These are phyloP conservation scores for Capronia coronata DNA, from an alignment of 2,329 filamentous ascomycete genomes.

Conservation along the genomic window DNA sequence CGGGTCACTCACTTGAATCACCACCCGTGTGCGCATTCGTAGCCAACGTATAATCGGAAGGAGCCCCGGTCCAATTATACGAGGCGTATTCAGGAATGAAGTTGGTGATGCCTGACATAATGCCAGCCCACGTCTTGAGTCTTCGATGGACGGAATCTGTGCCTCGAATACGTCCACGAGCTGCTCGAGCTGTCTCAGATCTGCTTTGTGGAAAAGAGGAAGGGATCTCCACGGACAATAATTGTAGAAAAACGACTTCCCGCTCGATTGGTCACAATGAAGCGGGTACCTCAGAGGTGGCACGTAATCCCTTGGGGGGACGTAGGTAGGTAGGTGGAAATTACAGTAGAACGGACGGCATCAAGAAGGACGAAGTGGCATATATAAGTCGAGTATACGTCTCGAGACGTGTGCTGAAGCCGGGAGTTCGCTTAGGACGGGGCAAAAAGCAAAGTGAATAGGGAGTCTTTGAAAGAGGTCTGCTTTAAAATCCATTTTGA, in stretches of 20 bases:
- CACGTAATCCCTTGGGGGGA: no score
- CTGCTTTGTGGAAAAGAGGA: background rate
- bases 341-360: background rate
- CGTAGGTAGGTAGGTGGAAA: no score
- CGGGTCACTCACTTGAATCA: conserved; percentile 62
- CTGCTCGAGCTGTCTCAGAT: background rate
- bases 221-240: background rate
- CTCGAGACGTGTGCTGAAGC: no score
- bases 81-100: conserved; percentile 41
- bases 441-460: background rate
- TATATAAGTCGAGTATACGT: background rate
- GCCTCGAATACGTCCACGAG: background rate
- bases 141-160: background rate
- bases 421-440: no score
- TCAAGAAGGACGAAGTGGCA: background rate
- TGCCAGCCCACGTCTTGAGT: background rate
- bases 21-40: conserved; percentile 61
- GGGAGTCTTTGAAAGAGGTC: no score
- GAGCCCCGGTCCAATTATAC: conserved; percentile 45
- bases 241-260: no score
- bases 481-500: background rate
- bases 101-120: conserved; percentile 16
- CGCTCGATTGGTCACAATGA: no score
- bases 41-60: conserved; percentile 37
- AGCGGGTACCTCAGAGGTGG: background rate